A percentile compares a stretch with the other conserved stretches of the same genome.
phyloP scores from a whole-genome alignment of 2,329 filamentous ascomycete species.

The Fusarium duplospermum region DNA sequence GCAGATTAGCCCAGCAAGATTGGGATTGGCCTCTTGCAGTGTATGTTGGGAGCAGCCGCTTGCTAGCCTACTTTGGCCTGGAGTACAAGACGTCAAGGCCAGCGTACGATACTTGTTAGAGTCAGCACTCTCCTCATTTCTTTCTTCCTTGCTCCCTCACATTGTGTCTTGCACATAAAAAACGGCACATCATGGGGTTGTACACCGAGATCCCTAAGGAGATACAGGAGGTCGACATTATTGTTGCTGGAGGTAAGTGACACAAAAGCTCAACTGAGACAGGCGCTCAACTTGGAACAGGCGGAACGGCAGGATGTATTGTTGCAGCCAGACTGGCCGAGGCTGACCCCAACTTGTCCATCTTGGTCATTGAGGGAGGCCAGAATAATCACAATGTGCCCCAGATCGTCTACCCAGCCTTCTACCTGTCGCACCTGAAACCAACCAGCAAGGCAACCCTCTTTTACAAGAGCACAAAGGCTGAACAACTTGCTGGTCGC shows the following conservation, averaged over 20 bases:
- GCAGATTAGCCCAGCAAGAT: background rate
- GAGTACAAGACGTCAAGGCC: background rate
- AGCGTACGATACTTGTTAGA: background rate
- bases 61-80: background rate
- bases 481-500: slow-evolving; percentile 31
- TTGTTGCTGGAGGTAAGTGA: background rate
- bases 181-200: background rate
- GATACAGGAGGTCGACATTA: background rate
- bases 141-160: background rate
- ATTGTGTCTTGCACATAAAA: background rate
- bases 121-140: background rate
- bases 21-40: background rate
- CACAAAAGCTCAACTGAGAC: background rate
- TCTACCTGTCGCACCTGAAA: slow-evolving; percentile 32
- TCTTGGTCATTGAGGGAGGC: background rate
- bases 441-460: slow-evolving; percentile 33
- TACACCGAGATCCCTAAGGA: background rate
- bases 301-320: background rate
- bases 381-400: background rate
- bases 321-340: background rate
- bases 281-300: background rate
- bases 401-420: background rate
- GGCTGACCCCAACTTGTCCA: background rate
- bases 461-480: slow-evolving; percentile 36
- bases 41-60: background rate